phyloP scores from a whole-genome alignment of 805 yeast genomes.

The Candida dajiaensis region DNA sequence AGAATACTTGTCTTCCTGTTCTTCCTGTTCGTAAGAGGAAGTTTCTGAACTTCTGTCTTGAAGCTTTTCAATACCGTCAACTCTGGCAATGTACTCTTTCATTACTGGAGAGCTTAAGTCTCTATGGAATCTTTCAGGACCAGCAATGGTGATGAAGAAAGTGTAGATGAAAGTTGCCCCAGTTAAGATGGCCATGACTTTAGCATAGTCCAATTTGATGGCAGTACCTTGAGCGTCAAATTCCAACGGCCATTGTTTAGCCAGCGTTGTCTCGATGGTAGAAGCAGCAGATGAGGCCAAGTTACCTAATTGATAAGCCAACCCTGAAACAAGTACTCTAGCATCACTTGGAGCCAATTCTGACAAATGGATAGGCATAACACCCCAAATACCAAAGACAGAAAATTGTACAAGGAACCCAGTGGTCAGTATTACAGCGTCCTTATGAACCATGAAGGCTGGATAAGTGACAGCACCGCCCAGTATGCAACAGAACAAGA shows the following conservation, averaged over 20 bases:
- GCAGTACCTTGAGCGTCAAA: constrained; percentile 26
- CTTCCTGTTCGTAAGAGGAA: background rate
- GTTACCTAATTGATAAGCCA: constrained; percentile 68
- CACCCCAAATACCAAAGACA: constrained; percentile 73
- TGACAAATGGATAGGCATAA: constrained; percentile 57
- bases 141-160: constrained; percentile 41
- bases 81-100: constrained; percentile 26
- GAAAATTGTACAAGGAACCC: constrained; percentile 62
- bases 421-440: constrained; percentile 43
- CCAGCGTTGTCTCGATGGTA: constrained; percentile 63
- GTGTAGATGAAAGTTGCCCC: constrained; percentile 58
- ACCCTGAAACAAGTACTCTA: constrained; percentile 56
- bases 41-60: background rate
- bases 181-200: constrained; percentile 65
- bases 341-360: constrained; percentile 65
- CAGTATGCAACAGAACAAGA: constrained; percentile 43
- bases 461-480: constrained; percentile 64
- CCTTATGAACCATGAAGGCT: constrained; percentile 37
- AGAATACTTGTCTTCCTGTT: background rate
- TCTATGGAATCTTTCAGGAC: constrained; percentile 49
- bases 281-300: constrained; percentile 66
- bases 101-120: constrained; percentile 28
- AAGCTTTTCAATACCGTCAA: constrained; percentile 3
- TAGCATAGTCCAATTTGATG: constrained; percentile 45
- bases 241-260: constrained; percentile 50